Evolutionary conservation across 129 eudicot species (phyloP), one percentile per base, ranked within the genome.

Genomic region (Centrapalus pauciflorus): DNA sequence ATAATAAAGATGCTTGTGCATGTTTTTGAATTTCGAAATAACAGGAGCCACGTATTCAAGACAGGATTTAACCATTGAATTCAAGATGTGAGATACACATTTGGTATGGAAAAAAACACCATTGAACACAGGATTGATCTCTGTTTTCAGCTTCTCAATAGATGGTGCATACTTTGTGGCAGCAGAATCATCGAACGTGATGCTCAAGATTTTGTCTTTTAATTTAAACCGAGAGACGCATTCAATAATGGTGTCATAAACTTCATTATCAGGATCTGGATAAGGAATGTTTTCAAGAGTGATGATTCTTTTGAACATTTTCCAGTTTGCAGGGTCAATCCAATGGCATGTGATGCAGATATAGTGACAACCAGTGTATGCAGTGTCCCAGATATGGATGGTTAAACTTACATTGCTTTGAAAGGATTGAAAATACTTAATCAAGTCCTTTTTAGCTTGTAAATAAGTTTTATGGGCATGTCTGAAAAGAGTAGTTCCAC

Each of bases 291-390:
- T n/a, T 17, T 46, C 6, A 16, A 46, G 7, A 16, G 21, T 23
- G 8, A 69, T 37, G 4, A 45, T 38, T 20, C 75, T 28, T 40
- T 28, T 38, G 0, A 56, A 40, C 27, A 20, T 7, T 41, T 69
- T 56, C 75, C 75, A 69, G 3, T 66, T 40, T 6, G 7, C 66
- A 29, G 56, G 57, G 56, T 69, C 57, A 24, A 69, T 56, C 41
- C 30, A 69, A 26, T 69, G 75, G 27, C 75, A 69, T 16, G 55
- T 38, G 2, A 69, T 7, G 61, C 23, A 57, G 27, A 59, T 4
- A 11, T 55, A 69, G 0, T 33, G 61, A 1, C 7, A 13, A 6
- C 10, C 5, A 0, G 0, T 3, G 27, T n/a, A 69, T 12, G 28
- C 10, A 26, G 75, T 40, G 4, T 69, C 35, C 75, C 75, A 69